These are phyloP conservation scores for Hyphodiscus sp. DNA, from an alignment of 2,329 filamentous ascomycete genomes.

Conservation along the genomic window DNA sequence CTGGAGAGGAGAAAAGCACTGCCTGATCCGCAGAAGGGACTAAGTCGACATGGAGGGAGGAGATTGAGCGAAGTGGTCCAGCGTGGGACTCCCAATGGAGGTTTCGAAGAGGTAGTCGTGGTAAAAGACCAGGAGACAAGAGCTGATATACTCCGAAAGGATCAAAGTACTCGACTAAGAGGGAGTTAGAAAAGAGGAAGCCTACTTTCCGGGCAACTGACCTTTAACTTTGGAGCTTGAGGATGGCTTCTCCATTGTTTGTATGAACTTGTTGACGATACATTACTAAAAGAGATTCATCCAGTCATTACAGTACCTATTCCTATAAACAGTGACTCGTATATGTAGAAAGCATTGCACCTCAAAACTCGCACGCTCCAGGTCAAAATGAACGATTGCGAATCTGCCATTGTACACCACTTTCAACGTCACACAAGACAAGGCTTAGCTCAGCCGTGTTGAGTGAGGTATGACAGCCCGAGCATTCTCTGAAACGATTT, in stretches of 20 bases:
- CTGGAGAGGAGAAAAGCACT: constrained; percentile 30
- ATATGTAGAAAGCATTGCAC: no score
- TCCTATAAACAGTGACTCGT: background rate
- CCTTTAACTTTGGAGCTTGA: constrained; percentile 74
- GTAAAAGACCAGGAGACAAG: constrained; percentile 68
- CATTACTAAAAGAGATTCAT: background rate
- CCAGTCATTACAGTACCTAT: background rate
- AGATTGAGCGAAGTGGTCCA: constrained; percentile 86
- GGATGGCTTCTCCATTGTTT: constrained; percentile 58
- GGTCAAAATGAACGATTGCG: no score
- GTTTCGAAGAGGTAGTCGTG: constrained; percentile 79
- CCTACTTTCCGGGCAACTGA: constrained; percentile 30
- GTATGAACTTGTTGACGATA: constrained; percentile 21
- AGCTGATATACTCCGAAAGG: constrained; percentile 82
- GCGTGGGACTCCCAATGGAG: constrained; percentile 96
- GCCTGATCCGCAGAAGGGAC: constrained; percentile 49
- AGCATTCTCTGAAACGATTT: background rate
- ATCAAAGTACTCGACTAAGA: constrained; percentile 87
- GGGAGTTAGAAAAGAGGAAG: constrained; percentile 7
- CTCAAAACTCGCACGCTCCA: no score
- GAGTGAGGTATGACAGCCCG: background rate
- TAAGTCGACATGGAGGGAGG: constrained; percentile 84
- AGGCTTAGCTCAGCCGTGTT: background rate
- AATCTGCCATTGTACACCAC: background rate
- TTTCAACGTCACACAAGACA: background rate